These are phyloP conservation scores for Phytophthora multivora DNA, from an alignment of 352 stramenopile genomes.

Conservation along the genomic window DNA sequence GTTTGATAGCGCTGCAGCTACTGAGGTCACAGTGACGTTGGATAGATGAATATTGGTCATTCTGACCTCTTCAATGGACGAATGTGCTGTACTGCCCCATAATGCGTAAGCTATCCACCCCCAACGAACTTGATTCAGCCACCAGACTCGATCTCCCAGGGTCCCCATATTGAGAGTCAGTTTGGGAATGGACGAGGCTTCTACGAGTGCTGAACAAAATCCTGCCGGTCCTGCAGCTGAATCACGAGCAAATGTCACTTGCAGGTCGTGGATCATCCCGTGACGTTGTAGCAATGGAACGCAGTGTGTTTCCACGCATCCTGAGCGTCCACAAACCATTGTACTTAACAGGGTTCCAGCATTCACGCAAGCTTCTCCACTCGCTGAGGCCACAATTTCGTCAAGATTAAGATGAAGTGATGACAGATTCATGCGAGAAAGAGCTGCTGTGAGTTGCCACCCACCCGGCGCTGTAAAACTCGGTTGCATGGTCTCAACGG, in stretches of 20 bases:
- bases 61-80: background rate
- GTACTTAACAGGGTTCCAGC: constrained; percentile 5
- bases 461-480: constrained; percentile 2
- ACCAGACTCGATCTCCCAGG: constrained; percentile 1
- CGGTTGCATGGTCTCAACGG: constrained; percentile 13
- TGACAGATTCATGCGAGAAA: constrained; percentile 14
- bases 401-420: constrained; percentile 11
- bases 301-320: background rate
- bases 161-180: constrained; percentile 6
- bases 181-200: background rate
- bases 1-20: background rate
- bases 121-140: constrained; percentile 12
- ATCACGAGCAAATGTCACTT: constrained; percentile 6
- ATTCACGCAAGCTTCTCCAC: background rate
- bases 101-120: constrained; percentile 16
- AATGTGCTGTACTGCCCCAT: constrained; percentile 9
- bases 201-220: constrained; percentile 14
- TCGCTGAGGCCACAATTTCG: background rate
- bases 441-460: background rate
- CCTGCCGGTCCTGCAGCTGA: background rate
- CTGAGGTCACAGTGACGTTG: background rate
- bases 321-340: constrained; percentile 1
- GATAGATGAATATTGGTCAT: constrained; percentile 18
- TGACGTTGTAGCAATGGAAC: background rate
- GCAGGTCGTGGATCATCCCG: constrained; percentile 1